Conservation (phyloP, 2,329 filamentous ascomycete genomes). For the Byssochlamys sp. region DNA sequence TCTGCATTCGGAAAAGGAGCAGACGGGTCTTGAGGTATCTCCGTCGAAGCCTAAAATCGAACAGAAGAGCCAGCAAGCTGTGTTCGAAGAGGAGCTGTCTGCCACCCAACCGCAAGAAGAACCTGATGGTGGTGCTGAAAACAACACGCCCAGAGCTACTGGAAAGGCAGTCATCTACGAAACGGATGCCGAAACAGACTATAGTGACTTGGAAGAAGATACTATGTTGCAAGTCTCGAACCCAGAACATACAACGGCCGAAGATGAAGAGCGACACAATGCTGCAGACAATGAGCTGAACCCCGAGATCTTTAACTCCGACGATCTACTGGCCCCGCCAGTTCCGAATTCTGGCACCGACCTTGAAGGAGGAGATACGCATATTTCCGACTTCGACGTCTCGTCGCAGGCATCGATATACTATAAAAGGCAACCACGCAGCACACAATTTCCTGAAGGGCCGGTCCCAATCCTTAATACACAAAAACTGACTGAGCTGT, state of each 20-base stretch:
- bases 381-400: constrained; percentile 17
- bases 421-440: constrained; percentile 25
- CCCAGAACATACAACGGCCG: constrained; percentile 2
- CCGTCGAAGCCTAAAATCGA: not conserved
- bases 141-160: constrained; percentile 5
- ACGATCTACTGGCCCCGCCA: constrained; percentile 24
- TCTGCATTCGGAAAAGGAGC: not conserved
- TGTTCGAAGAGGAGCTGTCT: not conserved
- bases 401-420: constrained; percentile 29
- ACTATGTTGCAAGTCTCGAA: constrained; percentile 8
- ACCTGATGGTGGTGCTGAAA: not conserved
- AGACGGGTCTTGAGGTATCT: no score
- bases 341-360: constrained; percentile 13
- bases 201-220: constrained; percentile 18
- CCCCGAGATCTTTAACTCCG: constrained; percentile 17
- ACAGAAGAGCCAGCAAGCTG: not conserved
- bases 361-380: constrained; percentile 12
- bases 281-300: constrained; percentile 5
- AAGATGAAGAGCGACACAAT: not conserved
- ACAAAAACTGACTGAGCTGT: constrained; percentile 30
- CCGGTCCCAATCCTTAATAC: constrained; percentile 27
- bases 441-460: constrained; percentile 29
- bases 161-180: constrained; percentile 32
- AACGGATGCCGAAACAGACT: constrained; percentile 32
- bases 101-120: not conserved